Evolutionary conservation across 352 stramenopile species (phyloP).

Genomic region (Elongisporangium undulatum): DNA sequence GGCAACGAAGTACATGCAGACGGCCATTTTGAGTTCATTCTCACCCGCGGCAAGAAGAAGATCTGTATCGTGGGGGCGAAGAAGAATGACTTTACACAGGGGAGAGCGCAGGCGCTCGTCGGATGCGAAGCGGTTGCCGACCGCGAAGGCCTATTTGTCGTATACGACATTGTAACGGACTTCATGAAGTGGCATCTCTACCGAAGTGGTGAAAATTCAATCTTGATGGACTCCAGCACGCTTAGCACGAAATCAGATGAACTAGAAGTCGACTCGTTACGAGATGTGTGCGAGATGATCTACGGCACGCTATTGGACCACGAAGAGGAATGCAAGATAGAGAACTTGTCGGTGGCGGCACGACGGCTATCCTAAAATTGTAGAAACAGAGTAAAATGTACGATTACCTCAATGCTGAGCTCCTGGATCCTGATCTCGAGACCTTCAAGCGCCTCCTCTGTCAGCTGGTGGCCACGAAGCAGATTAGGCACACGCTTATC

Average conservation of each 20-base stretch:
- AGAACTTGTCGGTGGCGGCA: no score
- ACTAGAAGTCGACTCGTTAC: slow-evolving; percentile 16
- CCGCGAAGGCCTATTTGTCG: slow-evolving; percentile 24
- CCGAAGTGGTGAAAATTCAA: slow-evolving; percentile 25
- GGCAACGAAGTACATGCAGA: slow-evolving; percentile 34
- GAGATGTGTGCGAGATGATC: slow-evolving; percentile 28
- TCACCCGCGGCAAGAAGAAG: slow-evolving; percentile 29
- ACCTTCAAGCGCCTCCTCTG: no score
- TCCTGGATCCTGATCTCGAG: no score
- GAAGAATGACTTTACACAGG: slow-evolving; percentile 40
- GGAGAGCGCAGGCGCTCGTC: slow-evolving; percentile 34
- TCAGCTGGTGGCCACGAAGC: no score
- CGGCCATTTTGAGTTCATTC: slow-evolving; percentile 39
- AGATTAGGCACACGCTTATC: no score
- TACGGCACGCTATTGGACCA: slow-evolving; percentile 19
- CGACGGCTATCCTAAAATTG: no score
- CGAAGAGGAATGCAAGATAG: slow-evolving; percentile 17
- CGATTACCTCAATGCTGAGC: no score
- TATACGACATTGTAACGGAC: slow-evolving; percentile 50
- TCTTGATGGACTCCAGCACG: slow-evolving; percentile 19
- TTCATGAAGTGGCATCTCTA: slow-evolving; percentile 34
- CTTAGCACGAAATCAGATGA: slow-evolving; percentile 11
- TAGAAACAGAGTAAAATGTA: no score
- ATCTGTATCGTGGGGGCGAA: slow-evolving; percentile 51
- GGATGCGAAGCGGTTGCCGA: slow-evolving; percentile 42